These are phyloP conservation scores for Pseudevernia furfuracea DNA, from an alignment of 495 filamentous ascomycete genomes.

Conservation along the genomic window DNA sequence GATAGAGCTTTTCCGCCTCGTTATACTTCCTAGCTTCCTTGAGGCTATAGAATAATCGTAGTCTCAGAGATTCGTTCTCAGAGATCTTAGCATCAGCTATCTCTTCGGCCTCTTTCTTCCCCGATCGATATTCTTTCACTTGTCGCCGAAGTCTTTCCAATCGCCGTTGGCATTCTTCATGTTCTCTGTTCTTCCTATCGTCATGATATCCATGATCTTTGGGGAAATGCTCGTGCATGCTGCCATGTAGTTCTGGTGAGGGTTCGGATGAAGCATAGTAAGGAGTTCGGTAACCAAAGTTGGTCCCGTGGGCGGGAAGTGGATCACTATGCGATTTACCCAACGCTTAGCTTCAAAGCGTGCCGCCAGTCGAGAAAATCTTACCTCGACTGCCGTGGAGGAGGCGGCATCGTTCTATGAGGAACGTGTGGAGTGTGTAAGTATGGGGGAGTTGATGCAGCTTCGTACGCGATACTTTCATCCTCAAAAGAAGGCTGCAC, in stretches of 20 bases:
- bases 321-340: background rate
- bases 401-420: background rate
- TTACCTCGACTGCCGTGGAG: background rate
- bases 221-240: background rate
- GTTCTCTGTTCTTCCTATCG: background rate
- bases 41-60: slow-evolving; percentile 5
- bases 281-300: background rate
- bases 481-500: background rate
- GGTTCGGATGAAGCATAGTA: background rate
- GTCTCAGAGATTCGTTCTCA: background rate
- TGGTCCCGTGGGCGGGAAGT: no score
- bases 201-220: background rate
- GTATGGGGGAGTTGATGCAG: background rate
- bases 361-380: background rate
- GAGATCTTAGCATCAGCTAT: no score
- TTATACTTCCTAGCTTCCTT: background rate
- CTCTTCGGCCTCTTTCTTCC: background rate
- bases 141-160: background rate
- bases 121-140: background rate
- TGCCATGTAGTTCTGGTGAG: background rate
- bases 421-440: background rate
- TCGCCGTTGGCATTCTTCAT: background rate
- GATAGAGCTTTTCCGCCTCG: background rate
- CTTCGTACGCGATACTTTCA: background rate
- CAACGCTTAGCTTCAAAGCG: background rate